Evolutionary conservation across 768 basidiomycete genomes (phyloP).

Genomic region (Leccinum imitatum): DNA sequence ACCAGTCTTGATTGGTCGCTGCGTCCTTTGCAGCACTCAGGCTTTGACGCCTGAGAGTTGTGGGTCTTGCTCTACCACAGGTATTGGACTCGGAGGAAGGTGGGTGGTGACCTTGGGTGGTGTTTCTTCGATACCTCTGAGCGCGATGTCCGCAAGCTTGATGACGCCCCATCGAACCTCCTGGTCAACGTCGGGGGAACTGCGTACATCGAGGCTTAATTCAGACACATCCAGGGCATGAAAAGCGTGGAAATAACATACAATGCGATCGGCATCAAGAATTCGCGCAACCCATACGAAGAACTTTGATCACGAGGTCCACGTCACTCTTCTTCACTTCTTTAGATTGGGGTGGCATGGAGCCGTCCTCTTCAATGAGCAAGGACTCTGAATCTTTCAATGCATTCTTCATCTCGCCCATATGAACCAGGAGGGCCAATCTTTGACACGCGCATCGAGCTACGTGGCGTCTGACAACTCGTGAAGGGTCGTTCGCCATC

Average conservation of each 20-base stretch:
- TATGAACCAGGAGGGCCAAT: conserved; percentile 77
- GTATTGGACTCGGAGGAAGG: conserved; percentile 58
- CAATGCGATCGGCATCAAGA: conserved; percentile 80
- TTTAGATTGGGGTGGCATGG: conserved; percentile 63
- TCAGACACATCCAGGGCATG: background rate
- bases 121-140: conserved; percentile 79
- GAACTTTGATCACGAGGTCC: conserved; percentile 80
- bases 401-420: conserved; percentile 85
- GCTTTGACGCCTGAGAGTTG: conserved; percentile 53
- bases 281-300: conserved; percentile 83
- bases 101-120: conserved; percentile 86
- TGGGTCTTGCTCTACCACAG: conserved; percentile 61
- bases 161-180: conserved; percentile 90
- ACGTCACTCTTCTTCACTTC: conserved; percentile 81
- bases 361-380: conserved; percentile 86
- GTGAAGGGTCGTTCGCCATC: conserved; percentile 82
- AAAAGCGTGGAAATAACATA: conserved; percentile 38
- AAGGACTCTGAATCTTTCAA: conserved; percentile 74
- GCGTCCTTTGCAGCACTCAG: conserved; percentile 37
- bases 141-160: conserved; percentile 87
- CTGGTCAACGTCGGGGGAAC: conserved; percentile 74
- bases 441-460: conserved; percentile 85
- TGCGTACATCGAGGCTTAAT: conserved; percentile 28
- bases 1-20: conserved; percentile 35
- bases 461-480: conserved; percentile 81